Percentiles rank a stretch among this genome's conserved stretches.
phyloP scores from a whole-genome alignment of 179 eudicot genomes.

The Silene coronaria region DNA sequence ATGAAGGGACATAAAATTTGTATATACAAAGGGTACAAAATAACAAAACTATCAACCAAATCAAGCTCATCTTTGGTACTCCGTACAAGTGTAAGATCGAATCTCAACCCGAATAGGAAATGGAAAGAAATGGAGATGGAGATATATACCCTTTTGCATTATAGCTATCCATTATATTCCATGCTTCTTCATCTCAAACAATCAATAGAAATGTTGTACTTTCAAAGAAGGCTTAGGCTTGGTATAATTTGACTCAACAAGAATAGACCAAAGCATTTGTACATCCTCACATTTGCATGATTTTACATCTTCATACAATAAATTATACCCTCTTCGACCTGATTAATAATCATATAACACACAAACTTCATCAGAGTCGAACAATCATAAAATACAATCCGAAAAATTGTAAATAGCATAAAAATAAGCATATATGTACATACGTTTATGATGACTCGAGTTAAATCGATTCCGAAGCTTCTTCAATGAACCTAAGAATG shows the following conservation, averaged over 20 bases:
- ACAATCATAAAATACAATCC: not conserved
- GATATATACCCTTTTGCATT: too few relatives aligned
- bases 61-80: too few relatives aligned
- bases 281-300: constrained; percentile 53
- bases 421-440: not conserved
- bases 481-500: constrained; percentile 23
- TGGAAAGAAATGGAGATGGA: too few relatives aligned
- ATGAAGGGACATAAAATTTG: too few relatives aligned
- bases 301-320: constrained; percentile 51
- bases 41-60: too few relatives aligned
- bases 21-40: too few relatives aligned
- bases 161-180: not conserved
- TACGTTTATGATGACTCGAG: constrained; percentile 19
- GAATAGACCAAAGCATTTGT: constrained; percentile 43
- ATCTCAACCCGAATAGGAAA: too few relatives aligned
- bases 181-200: not conserved
- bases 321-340: constrained; percentile 36
- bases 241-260: constrained; percentile 27
- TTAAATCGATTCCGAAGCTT: constrained; percentile 22
- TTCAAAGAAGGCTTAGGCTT: not conserved
- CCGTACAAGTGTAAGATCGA: too few relatives aligned
- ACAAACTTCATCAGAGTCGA: not conserved
- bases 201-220: not conserved
- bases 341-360: not conserved
- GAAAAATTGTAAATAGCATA: too few relatives aligned